Evolutionary conservation across 2,329 filamentous ascomycete genomes (phyloP), one percentile per base, ranked within the genome.

Genomic region (Neofusicoccum umdonicola): DNA sequence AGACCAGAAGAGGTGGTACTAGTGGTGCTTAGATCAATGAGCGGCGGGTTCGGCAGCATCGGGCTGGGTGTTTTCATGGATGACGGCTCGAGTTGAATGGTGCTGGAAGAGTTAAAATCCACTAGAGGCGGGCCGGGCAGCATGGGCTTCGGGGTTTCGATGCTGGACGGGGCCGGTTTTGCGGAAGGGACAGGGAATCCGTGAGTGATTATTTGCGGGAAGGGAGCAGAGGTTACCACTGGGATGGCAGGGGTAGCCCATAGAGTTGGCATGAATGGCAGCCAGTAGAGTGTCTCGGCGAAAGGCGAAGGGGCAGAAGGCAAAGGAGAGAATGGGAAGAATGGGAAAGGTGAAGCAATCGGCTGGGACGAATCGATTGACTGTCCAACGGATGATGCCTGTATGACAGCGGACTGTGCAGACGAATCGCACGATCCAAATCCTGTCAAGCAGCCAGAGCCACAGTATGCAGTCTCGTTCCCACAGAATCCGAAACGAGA

Each of bases 401-500:
- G 54, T 13, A 34, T 8, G 11, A 39, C 27, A 2, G 13, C 4
- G 12, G 17, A 37, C 8, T 42, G 13, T 8, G 19, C 13, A n/a
- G 15, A 11, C 5, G 50, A 19, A 11, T 39, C 50, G 42, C 56
- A 60, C 2, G 17, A 47, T 27, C 56, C 56, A 9, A 60, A 60
- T 6, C 42, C 56, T 13, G 42, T 11, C 15, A 37, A 27, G 56
- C 56, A 60, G 31, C 42, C 56, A 19, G 13, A 37, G 5, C 56
- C 56, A n/a, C 56, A 60, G 42, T 34, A 60, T 19, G 41, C 41
- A 2, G 56, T 37, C 9, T 45, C 42, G 22, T 60, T 60, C 17
- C 56, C 56, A 4, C 42, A 60, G 31, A 60, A 60, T 15, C 56
- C 56, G 17, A 47, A 60, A n/a, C 27, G 41, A 35, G 56, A 60